Base-by-base conservation (phyloP, 176 grass and related monocot species). In the Carex littledalei region DNA sequence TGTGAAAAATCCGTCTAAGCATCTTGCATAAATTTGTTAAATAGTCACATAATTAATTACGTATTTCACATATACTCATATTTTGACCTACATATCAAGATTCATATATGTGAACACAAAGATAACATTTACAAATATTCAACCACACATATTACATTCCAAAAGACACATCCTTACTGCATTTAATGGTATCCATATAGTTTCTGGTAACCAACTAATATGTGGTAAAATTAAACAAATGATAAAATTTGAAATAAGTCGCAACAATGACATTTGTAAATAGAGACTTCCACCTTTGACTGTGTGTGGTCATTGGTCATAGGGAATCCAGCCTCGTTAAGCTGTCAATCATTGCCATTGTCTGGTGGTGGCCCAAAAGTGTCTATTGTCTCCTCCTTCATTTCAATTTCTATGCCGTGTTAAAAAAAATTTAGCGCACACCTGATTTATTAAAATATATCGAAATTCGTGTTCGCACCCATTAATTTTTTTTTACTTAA, bases 261-360 rank as follows among this genome's bases (percentile, higher is more conserved):
- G 22, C 22, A 80, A 80, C 12, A 35, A 66, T 32, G 24, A 24
- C 70, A 74, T 50, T 74, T 49, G 24, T 74, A 50, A 74, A 74
- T 24, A 4, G 41, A 22, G 43, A 11, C 41, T 22, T 74, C 1
- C 4, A 21, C 2, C 41, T 22, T 73, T 20, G 20, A 49, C 2
- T 45, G 5, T 12, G 70, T 49, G 39, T 47, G 34, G 34, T 35
- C 3, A 35, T 29, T 29, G 43, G 43, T 52, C 45, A 22, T 52
- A 74, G 43, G n/a, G 39, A 74, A 74, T 74, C 70, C 43, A 50
- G 10, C 20, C 45, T 72, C 12, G 21, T 31, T 24, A 75, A 75
- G 71, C 71, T 75, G 71, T 76, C 71, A 76, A 76, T 76, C 71
- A 76, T 76, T 76, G 4, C 52, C 71, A 76, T 76, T 76, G 1